Conservation (phyloP, 1,139 yeast genomes). For the Wickerhamomyces sp. region DNA sequence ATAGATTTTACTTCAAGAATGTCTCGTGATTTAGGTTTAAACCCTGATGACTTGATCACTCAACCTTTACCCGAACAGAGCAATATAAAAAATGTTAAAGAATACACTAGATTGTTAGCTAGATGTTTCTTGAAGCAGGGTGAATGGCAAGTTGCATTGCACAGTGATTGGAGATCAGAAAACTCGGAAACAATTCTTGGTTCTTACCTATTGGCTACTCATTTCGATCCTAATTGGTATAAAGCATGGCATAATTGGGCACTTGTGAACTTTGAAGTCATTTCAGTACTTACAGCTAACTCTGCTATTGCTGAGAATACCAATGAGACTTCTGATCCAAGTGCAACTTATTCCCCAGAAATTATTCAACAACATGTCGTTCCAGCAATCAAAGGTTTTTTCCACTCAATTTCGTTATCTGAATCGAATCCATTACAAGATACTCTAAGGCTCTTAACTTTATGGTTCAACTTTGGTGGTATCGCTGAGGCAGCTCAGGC, state of each 20-base stretch:
- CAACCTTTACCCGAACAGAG: conserved; percentile 85
- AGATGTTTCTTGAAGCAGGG: conserved; percentile 96
- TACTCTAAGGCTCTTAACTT: conserved; percentile 78
- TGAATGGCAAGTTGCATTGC: conserved; percentile 91
- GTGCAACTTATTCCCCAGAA: conserved; percentile 43
- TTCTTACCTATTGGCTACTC: conserved; percentile 89
- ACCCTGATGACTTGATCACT: conserved; percentile 76
- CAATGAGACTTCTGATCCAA: conserved; percentile 23
- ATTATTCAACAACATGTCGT: conserved; percentile 81
- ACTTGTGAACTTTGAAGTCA: conserved; percentile 91
- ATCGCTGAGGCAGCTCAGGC: conserved; percentile 87
- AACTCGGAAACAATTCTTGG: conserved; percentile 75
- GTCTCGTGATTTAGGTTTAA: conserved; percentile 81
- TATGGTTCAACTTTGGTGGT: conserved; percentile 97
- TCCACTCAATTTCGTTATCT: conserved; percentile 88
- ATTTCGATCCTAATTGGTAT: conserved; percentile 90
- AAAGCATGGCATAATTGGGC: conserved; percentile 99
- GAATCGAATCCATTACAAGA: conserved; percentile 88
- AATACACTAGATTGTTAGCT: conserved; percentile 83
- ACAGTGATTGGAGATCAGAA: conserved; percentile 69
- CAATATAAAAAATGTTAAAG: conserved; percentile 69
- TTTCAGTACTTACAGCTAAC: conserved; percentile 57
- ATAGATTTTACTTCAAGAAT: conserved; percentile 88
- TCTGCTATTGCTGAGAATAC: conserved; percentile 28
- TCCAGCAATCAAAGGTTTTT: conserved; percentile 93